Evolutionary conservation across 1,284 basidiomycete species (phyloP), one percentile per base, ranked within the genome.

Genomic region (Anthracocystis setariae): DNA sequence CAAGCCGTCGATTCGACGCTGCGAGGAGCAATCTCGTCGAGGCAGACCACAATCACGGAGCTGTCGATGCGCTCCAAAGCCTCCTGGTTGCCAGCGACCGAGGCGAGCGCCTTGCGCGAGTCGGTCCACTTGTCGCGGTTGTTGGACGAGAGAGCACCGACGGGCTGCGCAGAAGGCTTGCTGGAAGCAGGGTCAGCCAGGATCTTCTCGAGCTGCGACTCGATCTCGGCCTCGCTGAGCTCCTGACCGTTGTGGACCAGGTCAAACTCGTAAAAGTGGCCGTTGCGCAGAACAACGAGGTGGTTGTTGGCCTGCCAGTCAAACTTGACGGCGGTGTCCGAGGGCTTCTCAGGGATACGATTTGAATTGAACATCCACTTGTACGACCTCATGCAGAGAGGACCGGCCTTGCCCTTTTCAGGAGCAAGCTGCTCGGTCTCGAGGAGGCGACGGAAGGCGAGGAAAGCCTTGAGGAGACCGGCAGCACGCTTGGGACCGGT

Each of bases 311-410:
- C 84, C 46, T 85, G 83, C 5, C 91, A 86, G 74, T 92, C 89
- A 83, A 92, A 95, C 83, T 94, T 94, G 62, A 85, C 84, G 4
- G 93, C 92, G 0, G 89, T 91, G 82, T 98, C 95, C 8, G 90
- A 88, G 0, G 91, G 91, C 74, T 90, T 90, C 55, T 86, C 87
- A 3, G 95, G 96, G 82, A 94, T 90, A 25, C 95, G 90, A 43
- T 88, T 89, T 4, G 93, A 87, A 84, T 98, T 96, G 88, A 98
- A 94, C 90, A 94, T 93, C 92, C 92, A 91, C 89, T 92, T 87
- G 88, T 95, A 97, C n/a, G 93, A 93, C 3, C 87, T 87, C 92
- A 95, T 95, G 84, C 91, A 91, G n/a, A 98, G 86, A 1, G 94
- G 92, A 17, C 87, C 86, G 0, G 89, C 88, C 53, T 90, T 90